Evolutionary conservation across 306 rosid species (phyloP).

Genomic region (Benincasa hispida): DNA sequence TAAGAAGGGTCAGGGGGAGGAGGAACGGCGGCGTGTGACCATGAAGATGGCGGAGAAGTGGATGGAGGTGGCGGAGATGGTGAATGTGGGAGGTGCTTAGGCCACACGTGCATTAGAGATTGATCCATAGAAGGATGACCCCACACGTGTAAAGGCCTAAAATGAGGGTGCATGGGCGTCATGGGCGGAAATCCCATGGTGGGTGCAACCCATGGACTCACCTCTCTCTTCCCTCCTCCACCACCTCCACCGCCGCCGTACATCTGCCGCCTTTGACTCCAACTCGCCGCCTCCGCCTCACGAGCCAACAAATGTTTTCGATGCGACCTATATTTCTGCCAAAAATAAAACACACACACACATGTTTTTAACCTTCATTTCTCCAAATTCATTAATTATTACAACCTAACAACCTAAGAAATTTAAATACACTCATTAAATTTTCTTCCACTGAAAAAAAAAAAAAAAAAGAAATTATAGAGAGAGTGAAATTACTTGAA

Average conservation of each 20-base stretch:
- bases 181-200: slow-evolving; percentile 62
- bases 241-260: slow-evolving; percentile 22
- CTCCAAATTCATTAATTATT: background rate
- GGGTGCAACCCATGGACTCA: slow-evolving; percentile 42
- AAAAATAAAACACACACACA: background rate
- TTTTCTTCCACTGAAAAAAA: too few species aligned
- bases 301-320: slow-evolving; percentile 85
- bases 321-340: slow-evolving; percentile 90
- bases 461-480: too few species aligned
- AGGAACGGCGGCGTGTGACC: slow-evolving; percentile 25
- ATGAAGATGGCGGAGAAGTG: background rate
- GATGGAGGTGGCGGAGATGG: slow-evolving; percentile 10
- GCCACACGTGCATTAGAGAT: slow-evolving; percentile 53
- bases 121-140: slow-evolving; percentile 78
- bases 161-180: slow-evolving; percentile 30
- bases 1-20: slow-evolving; percentile 35
- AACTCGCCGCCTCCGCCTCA: slow-evolving; percentile 87
- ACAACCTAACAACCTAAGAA: background rate
- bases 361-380: background rate
- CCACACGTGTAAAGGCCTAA: slow-evolving; percentile 90
- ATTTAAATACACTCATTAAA: too few species aligned
- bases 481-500: slow-evolving; percentile 36
- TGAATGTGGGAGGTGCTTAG: slow-evolving; percentile 33
- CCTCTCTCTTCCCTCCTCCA: slow-evolving; percentile 31
- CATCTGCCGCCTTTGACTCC: slow-evolving; percentile 63